These are phyloP conservation scores for Vitis hybrid DNA, from an alignment of 177 flowering plant genomes.

Conservation along the genomic window DNA sequence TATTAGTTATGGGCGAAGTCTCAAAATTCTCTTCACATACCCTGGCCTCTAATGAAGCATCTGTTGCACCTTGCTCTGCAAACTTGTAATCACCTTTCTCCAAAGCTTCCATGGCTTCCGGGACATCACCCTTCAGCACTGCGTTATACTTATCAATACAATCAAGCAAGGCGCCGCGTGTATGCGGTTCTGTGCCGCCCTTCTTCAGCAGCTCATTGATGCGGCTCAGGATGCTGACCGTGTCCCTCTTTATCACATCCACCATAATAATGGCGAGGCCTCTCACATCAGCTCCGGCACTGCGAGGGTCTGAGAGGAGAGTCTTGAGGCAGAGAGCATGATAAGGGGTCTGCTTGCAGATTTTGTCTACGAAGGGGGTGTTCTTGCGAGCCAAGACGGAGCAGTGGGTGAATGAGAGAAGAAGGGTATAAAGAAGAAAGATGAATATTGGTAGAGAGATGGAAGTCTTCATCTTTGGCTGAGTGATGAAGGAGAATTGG, in stretches of 20 bases:
- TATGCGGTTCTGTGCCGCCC: too few species aligned
- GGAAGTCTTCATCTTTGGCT: too few species aligned
- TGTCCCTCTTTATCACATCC: too few species aligned
- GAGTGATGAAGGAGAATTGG: too few species aligned
- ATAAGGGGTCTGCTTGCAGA: constrained; percentile 4
- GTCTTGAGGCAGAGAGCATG: too few species aligned
- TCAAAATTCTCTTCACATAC: background rate
- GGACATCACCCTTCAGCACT: constrained; percentile 9
- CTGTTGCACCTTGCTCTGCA: constrained; percentile 6
- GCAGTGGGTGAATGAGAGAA: background rate
- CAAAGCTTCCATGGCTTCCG: background rate
- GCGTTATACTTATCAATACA: background rate
- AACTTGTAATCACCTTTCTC: constrained; percentile 6
- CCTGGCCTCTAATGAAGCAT: constrained; percentile 11
- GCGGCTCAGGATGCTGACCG: too few species aligned
- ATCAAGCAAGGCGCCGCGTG: too few species aligned
- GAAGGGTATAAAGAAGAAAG: background rate
- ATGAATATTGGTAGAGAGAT: too few species aligned
- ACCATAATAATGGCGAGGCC: too few species aligned
- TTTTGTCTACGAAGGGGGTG: background rate
- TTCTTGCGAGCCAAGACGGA: background rate
- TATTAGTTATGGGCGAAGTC: background rate
- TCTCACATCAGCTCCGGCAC: too few species aligned
- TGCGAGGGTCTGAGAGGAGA: too few species aligned
- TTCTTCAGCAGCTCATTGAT: too few species aligned